Percentiles rank a stretch among this genome's conserved stretches.
Evolutionary conservation across 805 yeast genomes (phyloP).

Genomic region (Candida verbasci): DNA sequence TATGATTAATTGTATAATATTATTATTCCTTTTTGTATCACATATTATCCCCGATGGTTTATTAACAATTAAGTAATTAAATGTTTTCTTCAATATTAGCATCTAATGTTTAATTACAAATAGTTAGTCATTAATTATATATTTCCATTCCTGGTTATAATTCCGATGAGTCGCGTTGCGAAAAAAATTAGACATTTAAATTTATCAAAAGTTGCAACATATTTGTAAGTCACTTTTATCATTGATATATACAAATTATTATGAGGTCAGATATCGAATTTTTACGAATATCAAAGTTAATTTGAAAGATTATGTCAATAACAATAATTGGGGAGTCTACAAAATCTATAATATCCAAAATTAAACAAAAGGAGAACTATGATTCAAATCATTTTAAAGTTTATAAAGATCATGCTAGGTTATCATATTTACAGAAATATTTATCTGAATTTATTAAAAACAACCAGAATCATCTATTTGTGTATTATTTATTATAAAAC

Average conservation of each 20-base stretch:
- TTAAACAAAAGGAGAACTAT: conserved; percentile 5
- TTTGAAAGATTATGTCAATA: conserved; percentile 26
- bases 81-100: conserved; percentile 8
- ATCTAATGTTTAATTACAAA: too few species aligned
- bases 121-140: too few species aligned
- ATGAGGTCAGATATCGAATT: conserved; percentile 10
- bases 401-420: conserved; percentile 9
- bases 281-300: conserved; percentile 29
- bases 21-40: conserved; percentile 9
- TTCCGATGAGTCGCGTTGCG: too few species aligned
- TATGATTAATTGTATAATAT: neutral
- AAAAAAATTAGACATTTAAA: too few species aligned
- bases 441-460: conserved; percentile 14
- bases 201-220: too few species aligned
- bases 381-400: conserved; percentile 9
- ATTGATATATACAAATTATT: too few species aligned
- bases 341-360: conserved; percentile 7
- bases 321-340: conserved; percentile 32
- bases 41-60: conserved; percentile 19
- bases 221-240: too few species aligned
- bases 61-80: conserved; percentile 16
- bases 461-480: conserved; percentile 25
- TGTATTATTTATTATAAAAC: conserved; percentile 43
- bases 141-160: too few species aligned
- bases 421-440: conserved; percentile 13